Conservation (phyloP, 768 basidiomycete species). For the Serendipita sp. region DNA sequence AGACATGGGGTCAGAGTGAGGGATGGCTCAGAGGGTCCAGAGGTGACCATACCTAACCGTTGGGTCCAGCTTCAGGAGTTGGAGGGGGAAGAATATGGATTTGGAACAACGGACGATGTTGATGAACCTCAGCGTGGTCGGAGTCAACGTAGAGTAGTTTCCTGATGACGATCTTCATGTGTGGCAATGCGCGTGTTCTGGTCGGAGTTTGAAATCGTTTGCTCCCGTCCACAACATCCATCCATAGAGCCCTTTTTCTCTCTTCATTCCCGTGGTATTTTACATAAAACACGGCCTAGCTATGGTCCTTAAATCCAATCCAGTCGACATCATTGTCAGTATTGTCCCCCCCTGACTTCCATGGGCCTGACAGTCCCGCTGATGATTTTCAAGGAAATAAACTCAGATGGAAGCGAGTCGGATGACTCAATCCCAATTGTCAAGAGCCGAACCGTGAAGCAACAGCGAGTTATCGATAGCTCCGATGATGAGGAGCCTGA, state of each 20-base stretch:
- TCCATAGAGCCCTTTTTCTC: too few relatives aligned
- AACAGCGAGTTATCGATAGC: not conserved
- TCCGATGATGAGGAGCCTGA: not conserved
- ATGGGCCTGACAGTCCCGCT: not conserved
- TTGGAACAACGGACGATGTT: not conserved
- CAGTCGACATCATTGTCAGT: not conserved
- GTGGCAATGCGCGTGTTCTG: not conserved
- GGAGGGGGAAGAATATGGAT: not conserved
- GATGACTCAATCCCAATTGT: not conserved
- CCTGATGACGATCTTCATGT: not conserved
- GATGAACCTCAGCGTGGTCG: not conserved
- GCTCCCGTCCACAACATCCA: not conserved
- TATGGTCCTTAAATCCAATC: not conserved
- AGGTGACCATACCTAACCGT: constrained; percentile 21
- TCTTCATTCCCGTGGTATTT: not conserved
- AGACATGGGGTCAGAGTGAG: constrained; percentile 26
- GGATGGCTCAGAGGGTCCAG: constrained; percentile 71
- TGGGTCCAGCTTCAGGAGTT: not conserved
- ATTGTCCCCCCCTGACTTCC: not conserved
- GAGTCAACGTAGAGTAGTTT: not conserved
- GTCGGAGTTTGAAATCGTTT: not conserved
- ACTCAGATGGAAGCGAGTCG: not conserved
- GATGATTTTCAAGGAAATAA: not conserved
- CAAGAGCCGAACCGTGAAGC: not conserved
- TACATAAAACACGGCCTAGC: not conserved